Evolutionary conservation across 78 protist species (phyloP).

Genomic region (Reticulomyxa filosa): DNA sequence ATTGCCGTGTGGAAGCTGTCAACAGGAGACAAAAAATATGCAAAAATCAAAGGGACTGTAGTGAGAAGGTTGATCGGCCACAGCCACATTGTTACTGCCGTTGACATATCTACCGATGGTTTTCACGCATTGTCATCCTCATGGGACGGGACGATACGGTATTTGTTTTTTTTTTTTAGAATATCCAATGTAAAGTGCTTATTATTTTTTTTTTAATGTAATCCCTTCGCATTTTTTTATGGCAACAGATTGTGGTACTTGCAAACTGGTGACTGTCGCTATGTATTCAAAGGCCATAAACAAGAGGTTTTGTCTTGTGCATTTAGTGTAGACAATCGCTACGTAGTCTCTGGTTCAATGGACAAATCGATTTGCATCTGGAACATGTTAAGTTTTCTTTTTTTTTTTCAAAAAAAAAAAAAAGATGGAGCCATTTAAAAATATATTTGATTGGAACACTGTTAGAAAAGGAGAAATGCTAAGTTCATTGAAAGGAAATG

Average conservation of each 20-base stretch:
- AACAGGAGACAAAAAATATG: background rate
- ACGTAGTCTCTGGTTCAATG: conserved; percentile 90
- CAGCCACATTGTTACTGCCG: conserved; percentile 81
- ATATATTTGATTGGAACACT: too few species aligned
- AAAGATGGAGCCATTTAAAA: too few species aligned
- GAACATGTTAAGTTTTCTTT: conserved; percentile 97
- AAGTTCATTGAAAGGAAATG: too few species aligned
- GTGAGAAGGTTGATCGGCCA: conserved; percentile 51
- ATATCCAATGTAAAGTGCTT: too few species aligned
- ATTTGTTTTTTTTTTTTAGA: too few species aligned
- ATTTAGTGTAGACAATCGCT: conserved; percentile 93
- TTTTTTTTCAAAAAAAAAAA: conserved; percentile 65
- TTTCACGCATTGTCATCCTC: conserved; percentile 88
- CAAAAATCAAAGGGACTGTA: background rate
- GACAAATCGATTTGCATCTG: conserved; percentile 90
- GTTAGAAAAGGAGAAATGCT: too few species aligned
- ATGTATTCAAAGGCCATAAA: conserved; percentile 81
- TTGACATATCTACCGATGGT: conserved; percentile 90
- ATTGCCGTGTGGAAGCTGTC: conserved; percentile 77
- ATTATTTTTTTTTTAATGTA: too few species aligned
- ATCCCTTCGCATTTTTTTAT: too few species aligned
- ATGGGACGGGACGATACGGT: conserved; percentile 64
- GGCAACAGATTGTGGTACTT: conserved; percentile 96
- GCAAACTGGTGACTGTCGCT: conserved; percentile 52
- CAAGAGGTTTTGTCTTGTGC: conserved; percentile 92